phyloP scores from a whole-genome alignment of 1,284 basidiomycete species.

The Microbotryum saponariae region DNA sequence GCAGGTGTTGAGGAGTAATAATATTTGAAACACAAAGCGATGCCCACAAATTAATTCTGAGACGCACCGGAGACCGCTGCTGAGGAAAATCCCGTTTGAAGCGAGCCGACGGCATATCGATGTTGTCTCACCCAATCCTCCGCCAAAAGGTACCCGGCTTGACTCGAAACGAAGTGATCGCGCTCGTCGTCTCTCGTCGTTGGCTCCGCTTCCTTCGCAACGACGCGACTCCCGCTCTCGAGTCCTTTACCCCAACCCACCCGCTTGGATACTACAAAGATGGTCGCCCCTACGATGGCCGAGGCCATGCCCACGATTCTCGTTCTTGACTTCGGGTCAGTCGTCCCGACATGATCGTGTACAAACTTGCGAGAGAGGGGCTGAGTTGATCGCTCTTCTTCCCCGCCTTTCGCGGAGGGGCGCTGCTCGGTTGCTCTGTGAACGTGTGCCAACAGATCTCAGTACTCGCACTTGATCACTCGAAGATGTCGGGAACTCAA shows the following conservation, averaged over 20 bases:
- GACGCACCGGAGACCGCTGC: too few relatives aligned
- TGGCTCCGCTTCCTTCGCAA: too few relatives aligned
- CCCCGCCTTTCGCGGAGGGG: not conserved
- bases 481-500: constrained; percentile 95
- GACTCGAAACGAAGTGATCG: too few relatives aligned
- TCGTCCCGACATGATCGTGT: not conserved
- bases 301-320: constrained; percentile 94
- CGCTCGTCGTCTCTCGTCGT: too few relatives aligned
- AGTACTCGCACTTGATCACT: constrained; percentile 98
- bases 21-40: too few relatives aligned
- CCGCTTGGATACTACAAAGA: not conserved
- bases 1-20: too few relatives aligned
- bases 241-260: not conserved
- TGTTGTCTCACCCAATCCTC: too few relatives aligned
- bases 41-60: too few relatives aligned
- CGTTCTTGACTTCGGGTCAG: constrained; percentile 88
- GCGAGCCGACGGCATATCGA: too few relatives aligned
- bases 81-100: too few relatives aligned
- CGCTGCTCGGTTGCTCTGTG: not conserved
- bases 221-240: not conserved
- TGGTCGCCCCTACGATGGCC: constrained; percentile 40
- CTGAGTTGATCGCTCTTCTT: not conserved
- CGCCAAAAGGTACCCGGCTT: too few relatives aligned
- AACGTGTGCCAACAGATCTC: constrained; percentile 5
- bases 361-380: constrained; percentile 8